These are phyloP conservation scores for Monilinia aucupariae DNA, from an alignment of 2,329 filamentous ascomycete genomes.

Conservation along the genomic window DNA sequence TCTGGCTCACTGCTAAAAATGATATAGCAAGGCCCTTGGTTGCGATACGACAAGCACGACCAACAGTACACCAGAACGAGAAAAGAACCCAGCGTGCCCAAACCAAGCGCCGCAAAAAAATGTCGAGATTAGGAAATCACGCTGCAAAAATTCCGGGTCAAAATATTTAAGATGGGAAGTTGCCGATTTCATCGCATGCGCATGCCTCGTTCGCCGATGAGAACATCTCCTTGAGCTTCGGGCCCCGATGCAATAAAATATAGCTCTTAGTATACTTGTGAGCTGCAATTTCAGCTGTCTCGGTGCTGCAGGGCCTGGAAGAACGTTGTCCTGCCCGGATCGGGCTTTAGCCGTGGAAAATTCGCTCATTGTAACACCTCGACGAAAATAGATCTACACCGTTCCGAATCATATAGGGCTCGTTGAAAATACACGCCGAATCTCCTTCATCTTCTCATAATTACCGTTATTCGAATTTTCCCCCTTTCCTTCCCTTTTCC, in stretches of 20 bases:
- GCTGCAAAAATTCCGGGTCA: not conserved
- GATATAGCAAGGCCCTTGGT: conserved; percentile 98
- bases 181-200: too few species aligned
- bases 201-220: not conserved
- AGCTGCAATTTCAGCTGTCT: not conserved
- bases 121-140: not conserved
- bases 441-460: too few species aligned
- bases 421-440: not conserved
- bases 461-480: too few species aligned
- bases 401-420: not conserved
- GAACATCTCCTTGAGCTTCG: too few species aligned
- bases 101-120: not conserved
- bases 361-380: not conserved
- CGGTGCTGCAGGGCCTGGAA: too few species aligned
- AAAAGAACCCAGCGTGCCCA: not conserved
- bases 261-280: not conserved
- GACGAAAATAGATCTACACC: not conserved
- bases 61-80: conserved; percentile 47
- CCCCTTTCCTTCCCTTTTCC: too few species aligned
- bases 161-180: too few species aligned
- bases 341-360: too few species aligned
- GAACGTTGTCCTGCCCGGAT: not conserved
- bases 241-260: not conserved
- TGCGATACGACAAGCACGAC: conserved; percentile 98
- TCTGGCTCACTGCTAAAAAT: conserved; percentile 90